phyloP scores from a whole-genome alignment of 2,329 filamentous ascomycete species.

The Pseudocercospora fijiensis region DNA sequence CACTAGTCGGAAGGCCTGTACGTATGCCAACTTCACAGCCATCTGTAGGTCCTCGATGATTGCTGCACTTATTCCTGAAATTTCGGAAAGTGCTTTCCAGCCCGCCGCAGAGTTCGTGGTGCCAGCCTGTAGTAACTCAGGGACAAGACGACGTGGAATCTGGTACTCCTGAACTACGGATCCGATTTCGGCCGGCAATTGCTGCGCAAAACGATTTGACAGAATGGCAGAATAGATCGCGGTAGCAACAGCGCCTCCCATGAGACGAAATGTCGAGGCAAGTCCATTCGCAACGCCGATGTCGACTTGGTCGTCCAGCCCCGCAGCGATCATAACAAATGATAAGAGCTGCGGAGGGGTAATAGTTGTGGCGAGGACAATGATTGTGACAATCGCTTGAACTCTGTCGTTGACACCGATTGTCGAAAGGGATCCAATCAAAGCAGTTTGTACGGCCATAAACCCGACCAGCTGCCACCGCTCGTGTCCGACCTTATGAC shows the following conservation, averaged over 20 bases:
- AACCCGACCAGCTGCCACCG: conserved; percentile 21
- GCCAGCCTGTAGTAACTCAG: conserved; percentile 10
- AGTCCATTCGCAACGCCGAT: conserved; percentile 23
- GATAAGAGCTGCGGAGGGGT: conserved; percentile 21
- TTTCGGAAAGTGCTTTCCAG: conserved; percentile 11
- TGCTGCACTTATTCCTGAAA: not conserved
- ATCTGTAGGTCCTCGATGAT: conserved; percentile 1
- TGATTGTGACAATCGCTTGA: conserved; percentile 20
- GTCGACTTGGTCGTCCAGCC: conserved; percentile 19
- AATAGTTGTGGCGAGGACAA: conserved; percentile 17
- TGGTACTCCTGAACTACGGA: conserved; percentile 5
- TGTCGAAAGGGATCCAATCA: conserved; percentile 20
- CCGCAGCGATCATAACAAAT: conserved; percentile 21
- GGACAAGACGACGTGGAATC: not conserved
- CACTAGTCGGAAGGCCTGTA: conserved; percentile 18
- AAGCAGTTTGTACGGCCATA: conserved; percentile 20
- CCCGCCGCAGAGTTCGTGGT: conserved; percentile 17
- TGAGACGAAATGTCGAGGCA: conserved; percentile 19
- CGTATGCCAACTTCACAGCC: conserved; percentile 17
- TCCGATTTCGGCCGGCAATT: conserved; percentile 13
- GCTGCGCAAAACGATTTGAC: conserved; percentile 12
- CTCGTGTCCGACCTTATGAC: conserved; percentile 18
- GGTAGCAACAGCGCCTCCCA: conserved; percentile 23
- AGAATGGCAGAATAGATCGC: conserved; percentile 23
- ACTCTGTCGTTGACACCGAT: conserved; percentile 16